These are phyloP conservation scores for Hygrophila difformis DNA, from an alignment of 257 asterid species.

Conservation along the genomic window DNA sequence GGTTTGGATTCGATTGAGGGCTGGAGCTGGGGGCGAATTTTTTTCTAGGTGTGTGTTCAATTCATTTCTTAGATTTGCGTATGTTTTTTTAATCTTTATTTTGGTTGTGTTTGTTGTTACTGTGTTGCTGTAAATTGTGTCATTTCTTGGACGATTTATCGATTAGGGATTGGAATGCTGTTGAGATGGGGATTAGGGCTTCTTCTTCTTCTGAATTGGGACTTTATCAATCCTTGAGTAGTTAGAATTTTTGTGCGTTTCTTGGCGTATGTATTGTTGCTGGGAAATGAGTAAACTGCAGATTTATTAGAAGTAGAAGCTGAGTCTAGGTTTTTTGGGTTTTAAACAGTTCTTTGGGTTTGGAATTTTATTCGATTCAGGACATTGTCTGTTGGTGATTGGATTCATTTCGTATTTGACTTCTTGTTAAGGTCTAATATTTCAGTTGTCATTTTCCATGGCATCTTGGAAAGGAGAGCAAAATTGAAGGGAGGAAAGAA, in stretches of 20 bases:
- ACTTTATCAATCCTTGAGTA: too few species aligned
- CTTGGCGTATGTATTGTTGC: not conserved
- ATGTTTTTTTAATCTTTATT: constrained; percentile 17
- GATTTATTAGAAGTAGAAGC: constrained; percentile 15
- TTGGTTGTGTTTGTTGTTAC: constrained; percentile 1
- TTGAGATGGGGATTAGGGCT: too few species aligned
- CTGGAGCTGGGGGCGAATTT: constrained; percentile 6
- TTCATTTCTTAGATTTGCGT: too few species aligned
- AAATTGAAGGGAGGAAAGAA: too few species aligned
- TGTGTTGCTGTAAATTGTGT: not conserved
- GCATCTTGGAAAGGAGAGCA: too few species aligned
- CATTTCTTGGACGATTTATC: constrained; percentile 5
- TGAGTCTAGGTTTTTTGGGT: constrained; percentile 18
- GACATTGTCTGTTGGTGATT: too few species aligned
- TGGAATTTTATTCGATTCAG: not conserved
- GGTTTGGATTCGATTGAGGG: constrained; percentile 17
- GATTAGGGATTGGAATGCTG: not conserved
- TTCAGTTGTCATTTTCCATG: too few species aligned
- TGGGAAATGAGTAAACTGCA: not conserved
- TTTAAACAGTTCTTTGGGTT: not conserved
- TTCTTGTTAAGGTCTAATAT: too few species aligned
- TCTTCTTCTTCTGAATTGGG: too few species aligned
- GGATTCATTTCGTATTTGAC: too few species aligned
- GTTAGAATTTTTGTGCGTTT: not conserved
- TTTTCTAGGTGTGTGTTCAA: not conserved